A percentile compares a stretch with the other conserved stretches of the same genome.
These are phyloP conservation scores for Penicillium macrosclerotiorum DNA, from an alignment of 495 filamentous ascomycete species.

Conservation along the genomic window DNA sequence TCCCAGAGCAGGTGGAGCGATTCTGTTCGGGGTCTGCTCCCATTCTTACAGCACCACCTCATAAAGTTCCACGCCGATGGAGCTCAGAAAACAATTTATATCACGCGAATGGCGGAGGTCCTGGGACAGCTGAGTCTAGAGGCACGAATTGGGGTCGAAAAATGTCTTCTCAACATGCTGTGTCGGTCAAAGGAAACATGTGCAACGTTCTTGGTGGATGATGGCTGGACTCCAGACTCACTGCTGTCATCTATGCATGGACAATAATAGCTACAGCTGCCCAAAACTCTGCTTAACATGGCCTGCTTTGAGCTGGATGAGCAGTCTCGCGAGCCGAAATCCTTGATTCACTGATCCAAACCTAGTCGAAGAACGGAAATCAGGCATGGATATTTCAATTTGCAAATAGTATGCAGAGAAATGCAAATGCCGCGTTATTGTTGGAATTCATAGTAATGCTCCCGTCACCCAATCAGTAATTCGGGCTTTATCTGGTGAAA, in stretches of 20 bases:
- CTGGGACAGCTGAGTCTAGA: conserved; percentile 22
- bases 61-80: conserved; percentile 5
- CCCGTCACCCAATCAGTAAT: no score
- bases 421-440: no score
- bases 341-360: no score
- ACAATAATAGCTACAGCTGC: not conserved
- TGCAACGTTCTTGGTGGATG: conserved; percentile 10
- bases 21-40: conserved; percentile 18
- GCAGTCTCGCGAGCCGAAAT: not conserved
- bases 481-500: no score
- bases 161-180: conserved; percentile 29
- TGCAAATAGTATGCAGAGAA: no score
- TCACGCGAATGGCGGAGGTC: conserved; percentile 20
- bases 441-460: no score
- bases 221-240: conserved; percentile 27
- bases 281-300: not conserved
- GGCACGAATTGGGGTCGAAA: conserved; percentile 25
- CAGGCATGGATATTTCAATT: no score
- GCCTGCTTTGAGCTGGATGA: not conserved
- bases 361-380: no score
- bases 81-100: conserved; percentile 16
- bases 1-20: conserved; percentile 9
- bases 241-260: conserved; percentile 26
- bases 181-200: conserved; percentile 10
- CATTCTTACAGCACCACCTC: conserved; percentile 17